Conservation (phyloP, 305 asterid genomes). For the Fraxinus latifolia region DNA sequence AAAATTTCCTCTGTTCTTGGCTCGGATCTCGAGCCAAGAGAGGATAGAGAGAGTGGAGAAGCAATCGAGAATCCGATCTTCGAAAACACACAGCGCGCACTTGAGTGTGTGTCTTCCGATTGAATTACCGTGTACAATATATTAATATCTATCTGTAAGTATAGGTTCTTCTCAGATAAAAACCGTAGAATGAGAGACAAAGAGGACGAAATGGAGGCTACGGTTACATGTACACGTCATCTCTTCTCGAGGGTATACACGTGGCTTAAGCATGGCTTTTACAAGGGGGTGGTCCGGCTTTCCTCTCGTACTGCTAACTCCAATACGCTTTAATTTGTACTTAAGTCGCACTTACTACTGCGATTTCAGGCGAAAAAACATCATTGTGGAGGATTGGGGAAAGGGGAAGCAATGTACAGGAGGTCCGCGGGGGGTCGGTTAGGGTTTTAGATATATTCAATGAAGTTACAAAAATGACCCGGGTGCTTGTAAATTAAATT, state of each 20-base stretch:
- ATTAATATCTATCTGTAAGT: neutral
- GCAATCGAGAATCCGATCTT: constrained; percentile 45
- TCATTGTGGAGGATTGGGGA: neutral
- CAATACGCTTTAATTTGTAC: neutral
- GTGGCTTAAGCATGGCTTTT: constrained; percentile 45
- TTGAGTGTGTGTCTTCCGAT: constrained; percentile 2
- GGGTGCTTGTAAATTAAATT: constrained; percentile 12
- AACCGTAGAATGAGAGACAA: constrained; percentile 8
- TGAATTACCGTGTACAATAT: constrained; percentile 1
- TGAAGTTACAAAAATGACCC: constrained; percentile 29
- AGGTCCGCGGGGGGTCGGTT: neutral
- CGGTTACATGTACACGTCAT: constrained; percentile 55
- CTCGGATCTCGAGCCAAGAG: constrained; percentile 91
- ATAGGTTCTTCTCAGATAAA: neutral
- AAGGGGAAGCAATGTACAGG: neutral
- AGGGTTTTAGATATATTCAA: constrained; percentile 20
- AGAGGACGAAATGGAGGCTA: constrained; percentile 44
- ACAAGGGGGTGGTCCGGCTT: neutral
- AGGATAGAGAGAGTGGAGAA: constrained; percentile 27
- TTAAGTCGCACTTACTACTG: neutral
- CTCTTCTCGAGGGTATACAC: constrained; percentile 38
- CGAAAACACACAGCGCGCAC: constrained; percentile 33
- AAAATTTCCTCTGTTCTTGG: constrained; percentile 55
- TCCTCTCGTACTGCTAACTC: neutral
- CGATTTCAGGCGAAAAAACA: neutral